Evolutionary conservation across 495 filamentous ascomycete genomes (phyloP).

Genomic region (Penicillium chermesinum): DNA sequence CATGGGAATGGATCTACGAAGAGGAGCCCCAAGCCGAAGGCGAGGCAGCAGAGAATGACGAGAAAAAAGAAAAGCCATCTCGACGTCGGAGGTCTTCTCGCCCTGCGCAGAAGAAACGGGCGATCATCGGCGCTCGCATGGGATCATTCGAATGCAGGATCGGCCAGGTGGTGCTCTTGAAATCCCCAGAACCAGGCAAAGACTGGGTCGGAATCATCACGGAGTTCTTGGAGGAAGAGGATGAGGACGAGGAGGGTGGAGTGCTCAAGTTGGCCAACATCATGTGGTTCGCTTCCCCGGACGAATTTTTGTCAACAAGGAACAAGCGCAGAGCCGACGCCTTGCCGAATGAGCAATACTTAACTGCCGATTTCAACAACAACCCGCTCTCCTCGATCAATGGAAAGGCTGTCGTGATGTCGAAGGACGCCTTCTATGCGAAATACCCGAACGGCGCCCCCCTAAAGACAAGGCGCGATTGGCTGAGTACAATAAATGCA

Average conservation of each 20-base stretch:
- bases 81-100: constrained; percentile 29
- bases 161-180: constrained; percentile 80
- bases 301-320: constrained; percentile 70
- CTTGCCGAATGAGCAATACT: constrained; percentile 84
- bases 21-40: neutral
- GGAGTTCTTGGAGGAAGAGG: constrained; percentile 65
- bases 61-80: constrained; percentile 21
- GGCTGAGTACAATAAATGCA: constrained; percentile 78
- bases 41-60: constrained; percentile 26
- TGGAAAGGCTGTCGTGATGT: constrained; percentile 78
- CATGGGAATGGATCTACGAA: constrained; percentile 90
- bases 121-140: constrained; percentile 78
- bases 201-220: constrained; percentile 88
- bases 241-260: constrained; percentile 49
- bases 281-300: constrained; percentile 88
- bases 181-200: constrained; percentile 74
- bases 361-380: constrained; percentile 75
- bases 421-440: constrained; percentile 56
- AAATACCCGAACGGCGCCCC: constrained; percentile 73
- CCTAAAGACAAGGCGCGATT: constrained; percentile 54
- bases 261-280: constrained; percentile 62
- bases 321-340: constrained; percentile 80
- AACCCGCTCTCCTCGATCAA: constrained; percentile 89
- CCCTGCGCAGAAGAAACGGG: constrained; percentile 27
- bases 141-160: constrained; percentile 75